Percentiles rank a stretch among this genome's conserved stretches.
These are phyloP conservation scores for Phytophthora pseudosyringae DNA, from an alignment of 352 stramenopile genomes.

Conservation along the genomic window DNA sequence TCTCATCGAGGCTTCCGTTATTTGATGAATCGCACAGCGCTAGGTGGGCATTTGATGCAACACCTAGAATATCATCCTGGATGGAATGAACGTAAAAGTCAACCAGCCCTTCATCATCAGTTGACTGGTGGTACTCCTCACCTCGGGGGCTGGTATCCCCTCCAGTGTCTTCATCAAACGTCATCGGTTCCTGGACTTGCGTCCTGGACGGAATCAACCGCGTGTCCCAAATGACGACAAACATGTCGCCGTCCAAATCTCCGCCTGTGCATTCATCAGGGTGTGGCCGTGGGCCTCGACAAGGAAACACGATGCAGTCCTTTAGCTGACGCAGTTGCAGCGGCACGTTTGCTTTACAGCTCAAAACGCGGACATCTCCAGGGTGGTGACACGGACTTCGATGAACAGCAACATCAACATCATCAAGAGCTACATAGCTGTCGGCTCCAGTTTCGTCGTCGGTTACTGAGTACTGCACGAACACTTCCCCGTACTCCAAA, in stretches of 20 bases:
- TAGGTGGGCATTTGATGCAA: slow-evolving; percentile 82
- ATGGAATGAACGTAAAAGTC: slow-evolving; percentile 82
- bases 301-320: slow-evolving; percentile 84
- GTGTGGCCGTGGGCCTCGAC: slow-evolving; percentile 66
- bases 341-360: slow-evolving; percentile 59
- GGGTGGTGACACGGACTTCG: slow-evolving; percentile 82
- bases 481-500: slow-evolving; percentile 75
- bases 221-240: slow-evolving; percentile 85
- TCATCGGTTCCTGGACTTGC: slow-evolving; percentile 57
- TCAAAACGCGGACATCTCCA: slow-evolving; percentile 74
- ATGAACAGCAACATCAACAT: slow-evolving; percentile 67
- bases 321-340: slow-evolving; percentile 49
- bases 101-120: slow-evolving; percentile 57
- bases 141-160: slow-evolving; percentile 18
- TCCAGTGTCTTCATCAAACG: slow-evolving; percentile 39
- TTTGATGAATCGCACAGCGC: slow-evolving; percentile 60
- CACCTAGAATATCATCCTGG: slow-evolving; percentile 72
- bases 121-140: slow-evolving; percentile 37
- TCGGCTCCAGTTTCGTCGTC: slow-evolving; percentile 33
- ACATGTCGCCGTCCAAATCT: slow-evolving; percentile 84
- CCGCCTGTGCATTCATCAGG: slow-evolving; percentile 83
- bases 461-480: slow-evolving; percentile 73
- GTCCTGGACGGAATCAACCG: slow-evolving; percentile 59
- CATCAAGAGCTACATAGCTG: slow-evolving; percentile 39
- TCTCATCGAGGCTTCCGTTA: slow-evolving; percentile 53